Evolutionary conservation across 768 basidiomycete species (phyloP).

Genomic region (Hypsizygus marmoreus): DNA sequence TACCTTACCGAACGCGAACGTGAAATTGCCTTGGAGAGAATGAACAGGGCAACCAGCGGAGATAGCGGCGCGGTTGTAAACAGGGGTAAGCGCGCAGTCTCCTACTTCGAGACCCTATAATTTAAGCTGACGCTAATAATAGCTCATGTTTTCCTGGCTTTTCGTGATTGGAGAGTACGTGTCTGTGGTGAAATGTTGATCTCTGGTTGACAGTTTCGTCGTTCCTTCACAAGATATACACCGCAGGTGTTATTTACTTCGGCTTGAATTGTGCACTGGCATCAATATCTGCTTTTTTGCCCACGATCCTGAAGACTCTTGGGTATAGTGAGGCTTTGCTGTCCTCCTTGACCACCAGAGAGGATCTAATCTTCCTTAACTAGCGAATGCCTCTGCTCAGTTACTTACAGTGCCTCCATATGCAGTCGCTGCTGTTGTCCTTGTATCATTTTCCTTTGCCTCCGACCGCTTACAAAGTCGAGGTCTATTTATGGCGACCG

Average conservation of each 20-base stretch:
- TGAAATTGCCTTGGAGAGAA: slow-evolving; percentile 63
- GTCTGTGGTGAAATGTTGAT: background rate
- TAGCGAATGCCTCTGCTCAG: slow-evolving; percentile 68
- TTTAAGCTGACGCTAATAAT: slow-evolving; percentile 1
- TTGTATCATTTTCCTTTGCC: slow-evolving; percentile 55
- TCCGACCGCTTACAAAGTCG: slow-evolving; percentile 72
- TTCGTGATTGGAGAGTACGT: slow-evolving; percentile 72
- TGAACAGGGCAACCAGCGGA: slow-evolving; percentile 65
- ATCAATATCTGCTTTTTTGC: slow-evolving; percentile 82
- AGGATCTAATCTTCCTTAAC: slow-evolving; percentile 7
- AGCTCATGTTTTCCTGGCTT: slow-evolving; percentile 66
- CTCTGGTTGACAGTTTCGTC: slow-evolving; percentile 1
- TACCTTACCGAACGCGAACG: slow-evolving; percentile 57
- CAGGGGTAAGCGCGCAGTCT: slow-evolving; percentile 42
- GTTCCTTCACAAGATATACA: slow-evolving; percentile 50
- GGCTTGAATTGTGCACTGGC: slow-evolving; percentile 75
- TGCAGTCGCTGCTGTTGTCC: slow-evolving; percentile 65
- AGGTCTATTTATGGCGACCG: slow-evolving; percentile 45
- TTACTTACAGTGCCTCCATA: slow-evolving; percentile 83
- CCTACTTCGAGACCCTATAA: background rate
- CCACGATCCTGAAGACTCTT: slow-evolving; percentile 77
- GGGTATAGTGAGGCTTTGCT: slow-evolving; percentile 57
- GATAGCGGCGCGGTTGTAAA: slow-evolving; percentile 68
- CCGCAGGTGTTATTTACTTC: slow-evolving; percentile 75
- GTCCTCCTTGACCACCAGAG: background rate